phyloP scores from a whole-genome alignment of 805 yeast genomes.

The Schwanniomyces yamadae region DNA sequence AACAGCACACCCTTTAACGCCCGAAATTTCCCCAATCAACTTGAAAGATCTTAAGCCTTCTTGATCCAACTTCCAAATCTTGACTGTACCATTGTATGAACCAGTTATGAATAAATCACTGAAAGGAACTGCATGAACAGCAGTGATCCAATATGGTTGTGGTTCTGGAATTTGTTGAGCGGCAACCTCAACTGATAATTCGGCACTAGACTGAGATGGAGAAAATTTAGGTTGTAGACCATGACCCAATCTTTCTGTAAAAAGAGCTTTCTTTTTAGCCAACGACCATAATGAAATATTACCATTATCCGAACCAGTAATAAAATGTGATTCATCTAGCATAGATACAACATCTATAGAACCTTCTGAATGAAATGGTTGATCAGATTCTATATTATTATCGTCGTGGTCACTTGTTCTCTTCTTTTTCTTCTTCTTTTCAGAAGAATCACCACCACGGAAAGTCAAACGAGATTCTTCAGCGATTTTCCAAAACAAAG shows the following conservation, averaged over 20 bases:
- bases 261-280: constrained; percentile 85
- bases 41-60: constrained; percentile 63
- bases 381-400: constrained; percentile 7
- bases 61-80: constrained; percentile 69
- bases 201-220: constrained; percentile 41
- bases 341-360: constrained; percentile 85
- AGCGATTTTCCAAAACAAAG: constrained; percentile 93
- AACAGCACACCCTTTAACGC: constrained; percentile 70
- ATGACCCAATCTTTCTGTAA: constrained; percentile 68
- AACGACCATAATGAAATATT: constrained; percentile 86
- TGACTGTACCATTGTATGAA: constrained; percentile 78
- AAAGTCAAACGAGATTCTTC: constrained; percentile 94
- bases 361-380: constrained; percentile 66
- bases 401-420: constrained; percentile 21
- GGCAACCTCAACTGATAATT: constrained; percentile 52
- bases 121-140: constrained; percentile 78
- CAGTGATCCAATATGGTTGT: constrained; percentile 84
- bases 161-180: constrained; percentile 60
- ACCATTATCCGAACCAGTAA: constrained; percentile 96
- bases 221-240: constrained; percentile 57
- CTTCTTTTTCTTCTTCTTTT: constrained; percentile 38
- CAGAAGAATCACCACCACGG: constrained; percentile 76
- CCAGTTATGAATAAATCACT: constrained; percentile 84
- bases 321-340: constrained; percentile 89
- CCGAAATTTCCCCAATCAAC: constrained; percentile 52